Base-by-base conservation (phyloP, 2,329 filamentous ascomycete genomes). In the Botrytis tulipae region DNA sequence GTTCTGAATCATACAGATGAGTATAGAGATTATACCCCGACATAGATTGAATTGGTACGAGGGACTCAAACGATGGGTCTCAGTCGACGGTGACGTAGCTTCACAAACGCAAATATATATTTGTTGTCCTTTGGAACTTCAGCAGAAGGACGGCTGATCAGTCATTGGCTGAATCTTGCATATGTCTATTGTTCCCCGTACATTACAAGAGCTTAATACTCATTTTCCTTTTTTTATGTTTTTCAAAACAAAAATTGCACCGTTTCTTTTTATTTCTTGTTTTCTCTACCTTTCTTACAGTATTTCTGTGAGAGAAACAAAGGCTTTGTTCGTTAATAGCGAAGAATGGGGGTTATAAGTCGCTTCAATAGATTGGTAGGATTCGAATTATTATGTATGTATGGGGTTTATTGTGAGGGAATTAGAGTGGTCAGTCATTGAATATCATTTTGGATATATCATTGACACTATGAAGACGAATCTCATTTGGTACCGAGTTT, bases 11-110 rank as follows among this genome's bases (percentile, higher is more conserved):
- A 76, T 65, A 75, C 78, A 69, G 59, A 69, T 48, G 63, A 69
- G 29, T 68, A 68, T 74, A 73, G 74, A 79, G 76, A 79, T 75
- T 78, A 79, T 79, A 79, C 76, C 78, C 77, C 76, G 77, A 78
- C 77, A 79, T 78, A 77, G 79, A 77, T 78, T 74, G 73, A 68
- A 73, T 77, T 74, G 72, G 76, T 73, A 72, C 73, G 75, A 74
- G 74, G 22, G 25, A 72, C 29, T 25, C 35, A 57, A 46, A 72
- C 37, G 44, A 65, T 66, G 44, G 35, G 40, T 66, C 22, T 32
- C 44, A 40, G 69, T 42, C 59, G n/a, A 71, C 14, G 37, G 35
- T 37, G 44, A 25, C 14, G 25, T 42, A 37, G 51, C 46, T 54
- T 48, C 18, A 54, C 25, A 40, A 46, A 32, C 32, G 29, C 69